A percentile compares a stretch with the other conserved stretches of the same genome.
Evolutionary conservation across 2,329 filamentous ascomycete genomes (phyloP).

Genomic region (Colletotrichum lentis): DNA sequence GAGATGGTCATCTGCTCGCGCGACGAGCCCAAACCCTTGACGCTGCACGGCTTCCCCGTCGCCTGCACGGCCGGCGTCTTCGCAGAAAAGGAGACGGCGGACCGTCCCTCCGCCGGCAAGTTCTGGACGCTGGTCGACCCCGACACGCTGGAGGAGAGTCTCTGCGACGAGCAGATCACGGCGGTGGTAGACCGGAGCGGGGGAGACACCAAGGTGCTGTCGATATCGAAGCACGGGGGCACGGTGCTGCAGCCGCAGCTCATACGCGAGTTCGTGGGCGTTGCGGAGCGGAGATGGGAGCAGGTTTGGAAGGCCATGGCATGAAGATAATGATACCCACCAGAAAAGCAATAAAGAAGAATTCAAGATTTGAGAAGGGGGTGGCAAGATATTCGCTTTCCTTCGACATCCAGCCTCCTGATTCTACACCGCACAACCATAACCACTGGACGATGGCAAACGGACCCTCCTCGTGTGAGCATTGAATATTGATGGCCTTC

Average conservation of each 20-base stretch:
- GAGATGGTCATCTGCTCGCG: conserved; percentile 80
- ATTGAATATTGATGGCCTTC: conserved; percentile 15
- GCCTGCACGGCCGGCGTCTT: conserved; percentile 83
- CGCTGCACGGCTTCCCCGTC: conserved; percentile 73
- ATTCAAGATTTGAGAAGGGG: not conserved
- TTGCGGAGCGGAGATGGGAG: conserved; percentile 71
- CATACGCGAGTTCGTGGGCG: conserved; percentile 65
- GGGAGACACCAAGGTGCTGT: conserved; percentile 67
- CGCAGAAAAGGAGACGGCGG: conserved; percentile 65
- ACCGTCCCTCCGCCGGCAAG: conserved; percentile 55
- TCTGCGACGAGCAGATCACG: conserved; percentile 85
- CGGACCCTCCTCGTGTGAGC: conserved; percentile 14
- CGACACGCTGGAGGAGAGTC: conserved; percentile 85
- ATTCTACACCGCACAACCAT: not conserved
- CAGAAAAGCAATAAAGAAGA: conserved; percentile 18
- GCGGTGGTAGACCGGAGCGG: conserved; percentile 74
- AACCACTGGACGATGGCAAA: not conserved
- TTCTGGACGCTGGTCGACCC: conserved; percentile 87
- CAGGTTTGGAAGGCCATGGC: conserved; percentile 56
- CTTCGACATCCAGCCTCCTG: not conserved
- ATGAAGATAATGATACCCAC: conserved; percentile 46
- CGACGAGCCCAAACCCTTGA: conserved; percentile 63
- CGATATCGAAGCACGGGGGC: conserved; percentile 86
- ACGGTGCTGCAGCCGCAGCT: conserved; percentile 70
- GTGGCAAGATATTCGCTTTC: not conserved